phyloP scores from a whole-genome alignment of 257 asterid genomes.

The Verbascum thapsus region DNA sequence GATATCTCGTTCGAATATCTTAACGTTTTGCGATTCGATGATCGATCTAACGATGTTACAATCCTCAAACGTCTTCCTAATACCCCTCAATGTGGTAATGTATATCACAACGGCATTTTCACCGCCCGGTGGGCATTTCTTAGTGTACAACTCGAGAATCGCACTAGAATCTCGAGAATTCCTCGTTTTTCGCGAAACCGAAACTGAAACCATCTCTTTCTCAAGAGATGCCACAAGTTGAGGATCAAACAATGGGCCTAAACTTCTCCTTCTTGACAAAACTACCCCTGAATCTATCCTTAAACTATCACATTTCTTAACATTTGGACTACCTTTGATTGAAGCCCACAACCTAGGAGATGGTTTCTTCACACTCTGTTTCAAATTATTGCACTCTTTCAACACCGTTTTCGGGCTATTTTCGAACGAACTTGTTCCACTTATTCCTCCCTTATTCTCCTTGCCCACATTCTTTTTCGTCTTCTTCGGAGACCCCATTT shows the following conservation, averaged over 20 bases:
- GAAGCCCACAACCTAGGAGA: constrained; percentile 65
- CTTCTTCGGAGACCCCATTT: constrained; percentile 71
- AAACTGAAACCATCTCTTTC: constrained; percentile 54
- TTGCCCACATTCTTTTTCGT: constrained; percentile 60
- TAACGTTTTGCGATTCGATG: constrained; percentile 59
- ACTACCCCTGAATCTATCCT: constrained; percentile 50
- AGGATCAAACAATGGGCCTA: constrained; percentile 70
- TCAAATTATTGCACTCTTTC: constrained; percentile 39
- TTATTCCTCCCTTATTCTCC: constrained; percentile 50
- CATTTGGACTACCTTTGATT: constrained; percentile 54
- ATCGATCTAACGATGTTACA: constrained; percentile 65
- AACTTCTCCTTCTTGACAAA: constrained; percentile 48
- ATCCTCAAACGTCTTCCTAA: constrained; percentile 90
- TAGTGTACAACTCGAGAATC: constrained; percentile 42
- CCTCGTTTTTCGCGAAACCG: constrained; percentile 32
- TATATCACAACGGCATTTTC: constrained; percentile 58
- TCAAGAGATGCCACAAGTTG: constrained; percentile 49
- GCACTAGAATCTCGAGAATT: constrained; percentile 31
- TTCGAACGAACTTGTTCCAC: constrained; percentile 32
- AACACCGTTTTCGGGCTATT: constrained; percentile 54
- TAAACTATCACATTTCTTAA: constrained; percentile 41
- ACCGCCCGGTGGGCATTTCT: constrained; percentile 70
- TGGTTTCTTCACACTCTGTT: constrained; percentile 43
- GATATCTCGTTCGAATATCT: constrained; percentile 61
- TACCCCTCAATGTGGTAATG: constrained; percentile 83